A percentile compares a stretch with the other conserved stretches of the same genome.
These are phyloP conservation scores for Scutellaria minor DNA, from an alignment of 257 asterid species.

Conservation along the genomic window DNA sequence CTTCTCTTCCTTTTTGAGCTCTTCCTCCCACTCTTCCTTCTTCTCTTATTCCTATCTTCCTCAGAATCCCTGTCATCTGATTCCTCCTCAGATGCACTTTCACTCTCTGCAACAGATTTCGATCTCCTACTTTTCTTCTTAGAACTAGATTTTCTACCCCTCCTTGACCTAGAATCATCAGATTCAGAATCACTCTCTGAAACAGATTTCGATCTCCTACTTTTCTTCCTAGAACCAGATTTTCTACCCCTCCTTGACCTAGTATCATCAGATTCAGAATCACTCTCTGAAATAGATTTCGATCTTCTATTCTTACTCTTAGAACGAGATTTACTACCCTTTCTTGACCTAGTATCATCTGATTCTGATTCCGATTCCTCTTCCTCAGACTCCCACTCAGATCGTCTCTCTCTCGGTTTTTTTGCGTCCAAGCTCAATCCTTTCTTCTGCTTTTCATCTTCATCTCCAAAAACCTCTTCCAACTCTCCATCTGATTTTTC, in stretches of 20 bases:
- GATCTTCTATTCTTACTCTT: slow-evolving; percentile 50
- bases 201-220: slow-evolving; percentile 49
- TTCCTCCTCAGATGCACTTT: slow-evolving; percentile 39
- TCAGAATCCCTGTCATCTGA: slow-evolving; percentile 49
- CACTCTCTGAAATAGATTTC: slow-evolving; percentile 38
- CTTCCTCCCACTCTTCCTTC: slow-evolving; percentile 46
- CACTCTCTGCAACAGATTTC: slow-evolving; percentile 50
- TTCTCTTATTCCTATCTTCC: slow-evolving; percentile 46
- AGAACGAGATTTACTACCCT: slow-evolving; percentile 54
- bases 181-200: slow-evolving; percentile 58
- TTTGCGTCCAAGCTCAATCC: slow-evolving; percentile 39
- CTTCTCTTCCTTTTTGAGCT: slow-evolving; percentile 46
- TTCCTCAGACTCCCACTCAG: slow-evolving; percentile 45
- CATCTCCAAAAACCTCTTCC: slow-evolving; percentile 50
- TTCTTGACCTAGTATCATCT: slow-evolving; percentile 58
- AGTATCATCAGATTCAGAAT: slow-evolving; percentile 54
- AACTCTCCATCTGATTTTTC: slow-evolving; percentile 54
- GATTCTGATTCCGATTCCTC: slow-evolving; percentile 58
- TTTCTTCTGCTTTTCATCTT: slow-evolving; percentile 41
- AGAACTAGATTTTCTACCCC: slow-evolving; percentile 38
- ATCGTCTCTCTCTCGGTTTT: slow-evolving; percentile 36
- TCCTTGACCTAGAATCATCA: slow-evolving; percentile 50
- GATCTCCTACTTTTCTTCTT: slow-evolving; percentile 50
- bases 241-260: slow-evolving; percentile 37
- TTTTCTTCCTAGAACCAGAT: slow-evolving; percentile 45